These are phyloP conservation scores for Auxenochlorella pyrenoidosa DNA, from an alignment of 139 green algal species.

Conservation along the genomic window DNA sequence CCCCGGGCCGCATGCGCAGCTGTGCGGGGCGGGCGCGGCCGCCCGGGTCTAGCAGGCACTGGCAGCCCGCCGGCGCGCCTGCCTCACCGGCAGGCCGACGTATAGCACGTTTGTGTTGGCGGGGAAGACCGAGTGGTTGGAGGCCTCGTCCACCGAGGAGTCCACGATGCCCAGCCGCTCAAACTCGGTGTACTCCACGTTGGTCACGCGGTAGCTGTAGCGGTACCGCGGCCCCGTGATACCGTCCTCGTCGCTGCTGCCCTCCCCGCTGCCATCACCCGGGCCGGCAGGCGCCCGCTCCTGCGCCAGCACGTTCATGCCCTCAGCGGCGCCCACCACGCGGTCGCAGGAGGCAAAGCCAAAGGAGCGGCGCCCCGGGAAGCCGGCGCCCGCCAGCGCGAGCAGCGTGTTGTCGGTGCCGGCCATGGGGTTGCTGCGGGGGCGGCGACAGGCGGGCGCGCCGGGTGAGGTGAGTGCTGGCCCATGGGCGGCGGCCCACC, in stretches of 20 bases:
- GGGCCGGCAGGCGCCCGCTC: not conserved
- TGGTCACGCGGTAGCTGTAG: constrained; percentile 92
- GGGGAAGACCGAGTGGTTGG: constrained; percentile 76
- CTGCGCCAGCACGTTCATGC: constrained; percentile 95
- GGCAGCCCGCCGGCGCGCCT: no score
- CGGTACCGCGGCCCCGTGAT: not conserved
- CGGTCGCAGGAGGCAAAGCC: constrained; percentile 97
- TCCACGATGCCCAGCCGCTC: constrained; percentile 89
- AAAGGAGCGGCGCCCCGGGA: constrained; percentile 75
- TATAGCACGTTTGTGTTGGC: constrained; percentile 99
- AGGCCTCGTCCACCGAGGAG: constrained; percentile 53
- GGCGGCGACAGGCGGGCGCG: not conserved
- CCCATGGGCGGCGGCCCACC: no score
- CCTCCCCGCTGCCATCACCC: not conserved
- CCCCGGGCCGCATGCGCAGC: no score
- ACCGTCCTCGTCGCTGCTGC: not conserved
- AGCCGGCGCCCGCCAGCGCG: constrained; percentile 86
- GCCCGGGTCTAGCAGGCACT: no score
- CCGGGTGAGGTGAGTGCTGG: not conserved
- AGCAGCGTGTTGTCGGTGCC: constrained; percentile 95
- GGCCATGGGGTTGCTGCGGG: constrained; percentile 94
- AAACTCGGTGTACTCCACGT: constrained; percentile 99
- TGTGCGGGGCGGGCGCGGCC: no score
- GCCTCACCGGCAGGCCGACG: constrained; percentile 70
- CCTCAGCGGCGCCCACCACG: constrained; percentile 91